Base-by-base conservation (phyloP, 495 filamentous ascomycete genomes). In the Penicillium mononematosum region DNA sequence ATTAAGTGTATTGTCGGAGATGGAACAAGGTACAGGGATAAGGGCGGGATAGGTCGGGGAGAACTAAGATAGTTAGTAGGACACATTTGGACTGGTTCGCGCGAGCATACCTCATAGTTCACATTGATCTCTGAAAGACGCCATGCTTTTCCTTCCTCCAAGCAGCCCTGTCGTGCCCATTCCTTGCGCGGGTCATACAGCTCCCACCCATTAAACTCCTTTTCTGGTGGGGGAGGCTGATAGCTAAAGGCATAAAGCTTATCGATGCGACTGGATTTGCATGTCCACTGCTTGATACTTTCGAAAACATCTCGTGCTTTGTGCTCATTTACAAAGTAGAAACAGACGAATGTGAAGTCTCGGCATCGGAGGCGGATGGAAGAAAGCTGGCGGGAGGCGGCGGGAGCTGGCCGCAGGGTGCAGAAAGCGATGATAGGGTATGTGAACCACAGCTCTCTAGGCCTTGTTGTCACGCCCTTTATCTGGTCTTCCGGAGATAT, bases 1-100 rank as follows among this genome's bases (percentile, higher is more conserved):
- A 58, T 96, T 96, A 53, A 99, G 83, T 44, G 91, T 91, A 61
- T 92, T 98, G 73, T 99, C 94, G 41, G 94, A 98, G 62, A 99
- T 95, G 45, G 83, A 81, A 31, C 86, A 84, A 20, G 94, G 94
- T 17, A 98, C 90, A 25, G 84, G 84, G 12, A 99, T 81, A 20
- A 96, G 59, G 1, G 87, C 85, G 36, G 94, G 94, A 70, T 99
- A 99, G n/a, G 95, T 99, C 12, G 90, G 86, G 29, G 92, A 96
- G 67, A 96, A 98, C 85, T 89, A 56, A 65, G 7, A 34, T 42
- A 50, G 59, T 63, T 79, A 44, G 66, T 52, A 59, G 50, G 41
- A 17, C 29, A 9, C 36, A 52, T 25, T 47, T 41, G n/a, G 7
- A 39, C n/a, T 39, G n/a, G n/a, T n/a, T 25, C 8, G 24, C 44